phyloP scores from a whole-genome alignment of 1,139 yeast genomes.

The Yamadazyma membranifaciens region DNA sequence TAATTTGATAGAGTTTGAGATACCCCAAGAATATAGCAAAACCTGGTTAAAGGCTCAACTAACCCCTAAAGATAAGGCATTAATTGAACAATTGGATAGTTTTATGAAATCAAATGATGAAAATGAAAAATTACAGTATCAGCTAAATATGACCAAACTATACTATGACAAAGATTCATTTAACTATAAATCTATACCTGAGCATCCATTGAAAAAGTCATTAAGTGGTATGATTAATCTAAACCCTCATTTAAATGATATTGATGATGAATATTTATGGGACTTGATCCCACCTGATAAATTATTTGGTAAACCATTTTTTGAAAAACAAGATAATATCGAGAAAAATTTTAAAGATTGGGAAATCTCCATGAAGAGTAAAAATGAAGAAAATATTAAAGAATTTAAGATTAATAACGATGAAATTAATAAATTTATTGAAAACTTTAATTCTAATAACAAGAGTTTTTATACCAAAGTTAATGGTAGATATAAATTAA shows the following conservation, averaged over 20 bases:
- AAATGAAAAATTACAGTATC: conserved; percentile 23
- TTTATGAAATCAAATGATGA: conserved; percentile 27
- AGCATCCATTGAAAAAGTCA: conserved; percentile 40
- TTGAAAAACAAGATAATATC: conserved; percentile 26
- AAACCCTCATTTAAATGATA: conserved; percentile 34
- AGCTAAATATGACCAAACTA: conserved; percentile 26
- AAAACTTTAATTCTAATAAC: conserved; percentile 13
- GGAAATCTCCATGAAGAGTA: conserved; percentile 26
- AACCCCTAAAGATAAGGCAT: conserved; percentile 25
- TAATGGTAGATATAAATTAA: conserved; percentile 31
- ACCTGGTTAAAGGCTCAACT: conserved; percentile 20
- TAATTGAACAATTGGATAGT: conserved; percentile 27
- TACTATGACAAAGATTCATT: conserved; percentile 29
- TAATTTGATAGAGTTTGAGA: conserved; percentile 26
- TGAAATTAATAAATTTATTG: conserved; percentile 14
- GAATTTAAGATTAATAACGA: conserved; percentile 14
- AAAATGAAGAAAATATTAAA: conserved; percentile 11
- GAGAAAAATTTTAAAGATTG: conserved; percentile 28
- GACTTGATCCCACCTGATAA: conserved; percentile 34
- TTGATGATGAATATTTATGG: conserved; percentile 45
- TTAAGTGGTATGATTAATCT: conserved; percentile 41
- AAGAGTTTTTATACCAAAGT: conserved; percentile 17
- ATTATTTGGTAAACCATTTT: conserved; percentile 38
- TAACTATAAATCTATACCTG: conserved; percentile 28
- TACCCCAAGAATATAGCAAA: conserved; percentile 32